A percentile compares a stretch with the other conserved stretches of the same genome.
Evolutionary conservation across 768 basidiomycete genomes (phyloP).

Genomic region (Boletus pseudo-olivaceus): DNA sequence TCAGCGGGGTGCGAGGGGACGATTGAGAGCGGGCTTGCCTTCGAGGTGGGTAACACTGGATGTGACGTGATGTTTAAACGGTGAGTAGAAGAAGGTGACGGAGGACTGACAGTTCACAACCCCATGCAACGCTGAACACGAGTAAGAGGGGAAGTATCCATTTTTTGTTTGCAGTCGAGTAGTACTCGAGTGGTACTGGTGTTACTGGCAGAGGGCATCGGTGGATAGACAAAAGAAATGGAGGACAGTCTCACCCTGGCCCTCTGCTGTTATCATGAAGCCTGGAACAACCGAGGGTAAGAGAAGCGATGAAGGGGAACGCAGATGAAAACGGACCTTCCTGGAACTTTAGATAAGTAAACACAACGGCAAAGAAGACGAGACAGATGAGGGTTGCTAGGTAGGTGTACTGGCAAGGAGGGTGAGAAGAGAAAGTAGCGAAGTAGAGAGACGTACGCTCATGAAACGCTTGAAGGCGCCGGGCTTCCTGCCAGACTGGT

Average conservation of each 20-base stretch:
- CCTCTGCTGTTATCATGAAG: slow-evolving; percentile 7
- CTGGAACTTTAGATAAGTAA: slow-evolving; percentile 64
- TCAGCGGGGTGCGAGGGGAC: slow-evolving; percentile 5
- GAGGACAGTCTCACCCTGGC: slow-evolving; percentile 10
- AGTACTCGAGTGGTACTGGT: slow-evolving; percentile 54
- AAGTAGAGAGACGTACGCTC: slow-evolving; percentile 56
- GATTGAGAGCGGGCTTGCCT: slow-evolving; percentile 39
- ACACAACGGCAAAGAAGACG: slow-evolving; percentile 58
- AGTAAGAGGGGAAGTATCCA: slow-evolving; percentile 72
- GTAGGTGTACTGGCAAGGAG: slow-evolving; percentile 65
- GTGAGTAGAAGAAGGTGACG: background rate
- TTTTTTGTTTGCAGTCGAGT: slow-evolving; percentile 40
- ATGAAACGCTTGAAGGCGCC: slow-evolving; percentile 87
- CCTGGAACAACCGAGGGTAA: slow-evolving; percentile 9
- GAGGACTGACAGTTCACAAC: slow-evolving; percentile 60
- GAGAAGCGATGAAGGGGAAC: background rate
- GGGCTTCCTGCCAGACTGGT: slow-evolving; percentile 63
- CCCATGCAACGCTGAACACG: slow-evolving; percentile 70
- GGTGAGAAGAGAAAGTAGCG: slow-evolving; percentile 11
- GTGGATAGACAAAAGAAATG: background rate
- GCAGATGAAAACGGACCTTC: slow-evolving; percentile 48
- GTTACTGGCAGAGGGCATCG: slow-evolving; percentile 38
- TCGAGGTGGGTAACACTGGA: slow-evolving; percentile 75
- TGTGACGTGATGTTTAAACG: background rate
- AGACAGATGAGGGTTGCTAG: slow-evolving; percentile 65